phyloP scores from a whole-genome alignment of 106 monocot species.

The Platanthera guangdongensis region DNA sequence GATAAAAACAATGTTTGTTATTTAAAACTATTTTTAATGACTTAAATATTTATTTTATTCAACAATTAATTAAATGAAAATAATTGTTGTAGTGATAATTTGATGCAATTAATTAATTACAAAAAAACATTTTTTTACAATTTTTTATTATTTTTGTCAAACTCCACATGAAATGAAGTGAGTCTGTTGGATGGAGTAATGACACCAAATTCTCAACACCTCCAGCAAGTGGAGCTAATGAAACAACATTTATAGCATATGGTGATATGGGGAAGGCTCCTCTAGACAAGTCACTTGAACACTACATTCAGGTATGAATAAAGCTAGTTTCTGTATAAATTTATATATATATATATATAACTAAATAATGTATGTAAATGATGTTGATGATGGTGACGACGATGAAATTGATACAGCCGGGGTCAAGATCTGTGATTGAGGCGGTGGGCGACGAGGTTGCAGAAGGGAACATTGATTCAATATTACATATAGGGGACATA shows the following conservation, averaged over 20 bases:
- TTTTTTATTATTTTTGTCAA: not conserved
- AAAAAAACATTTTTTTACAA: not conserved
- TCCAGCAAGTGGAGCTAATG: slow-evolving; percentile 49
- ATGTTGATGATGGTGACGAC: not conserved
- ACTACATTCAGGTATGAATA: slow-evolving; percentile 63
- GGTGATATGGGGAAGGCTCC: slow-evolving; percentile 89
- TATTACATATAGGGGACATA: slow-evolving; percentile 71
- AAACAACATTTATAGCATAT: slow-evolving; percentile 39
- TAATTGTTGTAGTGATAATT: not conserved
- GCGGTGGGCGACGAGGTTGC: slow-evolving; percentile 39
- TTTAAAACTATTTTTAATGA: not conserved
- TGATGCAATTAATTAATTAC: not conserved
- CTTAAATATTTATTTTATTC: not conserved
- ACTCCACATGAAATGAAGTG: slow-evolving; percentile 19
- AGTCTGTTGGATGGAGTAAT: slow-evolving; percentile 64
- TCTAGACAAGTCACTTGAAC: slow-evolving; percentile 52
- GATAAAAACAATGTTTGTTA: not conserved
- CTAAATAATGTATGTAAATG: not conserved
- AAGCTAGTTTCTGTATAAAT: not conserved
- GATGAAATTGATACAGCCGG: slow-evolving; percentile 35
- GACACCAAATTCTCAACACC: slow-evolving; percentile 51
- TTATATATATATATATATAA: not conserved
- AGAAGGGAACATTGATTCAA: slow-evolving; percentile 35
- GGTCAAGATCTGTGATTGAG: slow-evolving; percentile 48
- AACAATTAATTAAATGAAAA: no score